Conservation (phyloP, 1,284 basidiomycete species). For the Clitocybe nebularis region DNA sequence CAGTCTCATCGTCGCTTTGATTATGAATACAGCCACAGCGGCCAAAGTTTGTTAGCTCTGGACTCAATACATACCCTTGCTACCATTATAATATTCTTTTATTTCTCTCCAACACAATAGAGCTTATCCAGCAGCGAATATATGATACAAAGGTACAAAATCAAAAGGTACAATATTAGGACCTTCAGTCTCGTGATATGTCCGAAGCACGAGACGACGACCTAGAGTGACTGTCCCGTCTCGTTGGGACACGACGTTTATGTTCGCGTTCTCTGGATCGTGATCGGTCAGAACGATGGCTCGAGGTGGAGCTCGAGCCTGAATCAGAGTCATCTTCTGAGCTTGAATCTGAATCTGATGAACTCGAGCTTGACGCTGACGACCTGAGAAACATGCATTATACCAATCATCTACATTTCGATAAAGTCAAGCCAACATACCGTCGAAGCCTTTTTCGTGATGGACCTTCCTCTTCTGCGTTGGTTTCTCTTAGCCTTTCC, state of each 20-base stretch:
- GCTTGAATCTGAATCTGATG: conserved; percentile 15
- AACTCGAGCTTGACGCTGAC: conserved; percentile 14
- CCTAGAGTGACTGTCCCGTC: conserved; percentile 12
- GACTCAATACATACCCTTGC: conserved; percentile 10
- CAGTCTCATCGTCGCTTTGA: conserved; percentile 83
- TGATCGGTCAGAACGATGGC: conserved; percentile 40
- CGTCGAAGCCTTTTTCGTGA: conserved; percentile 50
- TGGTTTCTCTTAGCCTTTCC: conserved; percentile 48
- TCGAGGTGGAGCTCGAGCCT: conserved; percentile 39
- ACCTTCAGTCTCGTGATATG: conserved; percentile 17
- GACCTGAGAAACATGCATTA: conserved; percentile 9
- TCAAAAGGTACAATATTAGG: conserved; percentile 4
- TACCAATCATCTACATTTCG: no score
- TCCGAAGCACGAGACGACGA: conserved; percentile 15
- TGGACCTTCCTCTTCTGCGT: conserved; percentile 31
- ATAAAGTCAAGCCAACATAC: conserved; percentile 29
- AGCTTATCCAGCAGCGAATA: background rate
- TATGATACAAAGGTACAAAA: conserved; percentile 5
- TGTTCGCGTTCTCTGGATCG: conserved; percentile 43
- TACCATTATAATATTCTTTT: conserved; percentile 13
- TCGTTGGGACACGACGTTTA: conserved; percentile 40
- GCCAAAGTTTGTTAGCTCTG: conserved; percentile 17
- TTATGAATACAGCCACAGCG: conserved; percentile 71
- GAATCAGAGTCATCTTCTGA: conserved; percentile 35
- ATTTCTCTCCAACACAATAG: conserved; percentile 1